These are phyloP conservation scores for Escovopsis sp. DNA, from an alignment of 2,329 filamentous ascomycete genomes.

Conservation along the genomic window DNA sequence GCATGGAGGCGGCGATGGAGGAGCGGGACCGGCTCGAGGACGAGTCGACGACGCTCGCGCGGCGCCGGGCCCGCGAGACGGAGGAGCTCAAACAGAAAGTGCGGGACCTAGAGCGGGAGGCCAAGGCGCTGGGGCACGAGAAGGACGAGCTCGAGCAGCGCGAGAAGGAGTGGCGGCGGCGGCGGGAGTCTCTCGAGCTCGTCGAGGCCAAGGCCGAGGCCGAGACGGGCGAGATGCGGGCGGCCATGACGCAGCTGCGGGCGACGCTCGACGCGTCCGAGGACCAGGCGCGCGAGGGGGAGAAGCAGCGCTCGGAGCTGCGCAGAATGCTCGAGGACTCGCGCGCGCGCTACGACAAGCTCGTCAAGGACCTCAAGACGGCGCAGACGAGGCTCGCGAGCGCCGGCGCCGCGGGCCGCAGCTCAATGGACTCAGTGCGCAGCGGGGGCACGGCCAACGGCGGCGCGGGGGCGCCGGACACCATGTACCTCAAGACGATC, in stretches of 20 bases:
- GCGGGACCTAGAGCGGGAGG: conserved; percentile 65
- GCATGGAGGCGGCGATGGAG: conserved; percentile 81
- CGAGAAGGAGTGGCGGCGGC: conserved; percentile 58
- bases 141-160: conserved; percentile 61
- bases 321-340: conserved; percentile 65
- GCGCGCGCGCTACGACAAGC: conserved; percentile 60
- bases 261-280: conserved; percentile 78
- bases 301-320: conserved; percentile 66
- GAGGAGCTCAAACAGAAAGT: conserved; percentile 72
- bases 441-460: conserved; percentile 17
- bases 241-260: conserved; percentile 62
- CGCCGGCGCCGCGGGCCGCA: conserved; percentile 27
- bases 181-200: conserved; percentile 61
- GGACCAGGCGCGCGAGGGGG: conserved; percentile 64
- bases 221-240: conserved; percentile 60
- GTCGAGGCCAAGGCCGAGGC: conserved; percentile 51
- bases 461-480: conserved; percentile 25
- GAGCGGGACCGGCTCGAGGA: conserved; percentile 89
- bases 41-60: conserved; percentile 63
- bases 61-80: conserved; percentile 64
- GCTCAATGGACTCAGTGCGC: conserved; percentile 22
- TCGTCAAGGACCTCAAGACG: conserved; percentile 49
- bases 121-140: conserved; percentile 56
- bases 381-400: conserved; percentile 30
- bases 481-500: conserved; percentile 65